Evolutionary conservation across 306 rosid species (phyloP).

Genomic region (Mucuna pruriens): DNA sequence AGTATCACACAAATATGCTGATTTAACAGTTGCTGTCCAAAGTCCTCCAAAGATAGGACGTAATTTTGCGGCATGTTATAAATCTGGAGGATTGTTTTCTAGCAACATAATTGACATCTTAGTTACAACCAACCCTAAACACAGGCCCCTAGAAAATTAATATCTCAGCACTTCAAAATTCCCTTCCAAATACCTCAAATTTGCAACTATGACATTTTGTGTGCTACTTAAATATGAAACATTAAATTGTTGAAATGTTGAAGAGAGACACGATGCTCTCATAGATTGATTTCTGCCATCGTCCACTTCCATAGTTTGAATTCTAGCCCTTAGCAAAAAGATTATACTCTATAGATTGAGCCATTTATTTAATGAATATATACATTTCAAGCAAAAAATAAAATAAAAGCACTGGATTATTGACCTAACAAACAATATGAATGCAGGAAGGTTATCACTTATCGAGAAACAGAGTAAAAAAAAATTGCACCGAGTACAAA

Average conservation of each 20-base stretch:
- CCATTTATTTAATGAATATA: slow-evolving; percentile 5
- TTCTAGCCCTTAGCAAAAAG: not conserved
- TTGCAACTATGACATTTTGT: not conserved
- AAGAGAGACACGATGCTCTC: not conserved
- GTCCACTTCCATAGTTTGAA: not conserved
- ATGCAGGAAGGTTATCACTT: slow-evolving; percentile 65
- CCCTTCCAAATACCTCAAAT: not conserved
- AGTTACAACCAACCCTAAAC: not conserved
- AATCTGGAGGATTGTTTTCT: not conserved
- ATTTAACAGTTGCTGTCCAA: not conserved
- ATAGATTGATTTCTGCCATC: not conserved
- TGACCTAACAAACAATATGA: slow-evolving; percentile 51
- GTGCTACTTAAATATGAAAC: not conserved
- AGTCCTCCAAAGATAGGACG: not conserved
- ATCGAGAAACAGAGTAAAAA: slow-evolving; percentile 76
- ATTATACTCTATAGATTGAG: not conserved
- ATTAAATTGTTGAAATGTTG: not conserved
- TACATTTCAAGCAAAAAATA: slow-evolving; percentile 15
- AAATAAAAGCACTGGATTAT: slow-evolving; percentile 17
- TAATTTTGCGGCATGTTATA: not conserved
- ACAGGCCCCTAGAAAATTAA: not conserved
- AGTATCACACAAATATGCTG: not conserved
- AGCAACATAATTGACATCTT: not conserved
- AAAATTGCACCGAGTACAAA: slow-evolving; percentile 68
- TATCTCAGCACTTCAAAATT: not conserved